Conservation (phyloP, 305 asterid species). For the Striga hermonthica region DNA sequence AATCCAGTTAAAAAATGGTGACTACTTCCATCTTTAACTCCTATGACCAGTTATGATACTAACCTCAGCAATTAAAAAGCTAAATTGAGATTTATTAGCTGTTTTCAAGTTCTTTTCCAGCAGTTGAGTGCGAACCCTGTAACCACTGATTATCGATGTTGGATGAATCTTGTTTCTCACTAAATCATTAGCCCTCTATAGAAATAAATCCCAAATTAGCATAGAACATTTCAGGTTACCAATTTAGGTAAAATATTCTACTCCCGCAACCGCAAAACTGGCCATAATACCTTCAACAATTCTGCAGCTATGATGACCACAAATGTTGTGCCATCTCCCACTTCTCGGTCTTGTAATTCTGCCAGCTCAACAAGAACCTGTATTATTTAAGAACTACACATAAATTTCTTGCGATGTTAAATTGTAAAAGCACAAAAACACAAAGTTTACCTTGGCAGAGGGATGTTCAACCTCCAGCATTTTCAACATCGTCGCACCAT, state of each 20-base stretch:
- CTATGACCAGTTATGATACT: slow-evolving; percentile 1
- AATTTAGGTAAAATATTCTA: no score
- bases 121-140: slow-evolving; percentile 79
- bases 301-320: no score
- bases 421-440: slow-evolving; percentile 15
- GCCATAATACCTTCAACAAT: no score
- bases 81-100: neutral
- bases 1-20: slow-evolving; percentile 26
- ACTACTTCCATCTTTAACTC: slow-evolving; percentile 13
- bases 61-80: slow-evolving; percentile 6
- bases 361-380: slow-evolving; percentile 98
- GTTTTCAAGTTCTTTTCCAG: no score
- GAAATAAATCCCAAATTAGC: no score
- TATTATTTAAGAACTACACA: neutral
- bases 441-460: slow-evolving; percentile 83
- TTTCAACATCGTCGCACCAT: slow-evolving; percentile 92
- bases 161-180: no score
- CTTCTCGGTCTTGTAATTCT: no score
- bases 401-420: neutral
- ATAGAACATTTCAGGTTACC: no score
- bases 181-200: no score
- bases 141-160: slow-evolving; percentile 91
- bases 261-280: no score
- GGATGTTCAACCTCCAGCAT: slow-evolving; percentile 99
- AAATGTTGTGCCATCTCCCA: no score